These are phyloP conservation scores for Amylocystis lapponica DNA, from an alignment of 768 basidiomycete genomes.

Conservation along the genomic window DNA sequence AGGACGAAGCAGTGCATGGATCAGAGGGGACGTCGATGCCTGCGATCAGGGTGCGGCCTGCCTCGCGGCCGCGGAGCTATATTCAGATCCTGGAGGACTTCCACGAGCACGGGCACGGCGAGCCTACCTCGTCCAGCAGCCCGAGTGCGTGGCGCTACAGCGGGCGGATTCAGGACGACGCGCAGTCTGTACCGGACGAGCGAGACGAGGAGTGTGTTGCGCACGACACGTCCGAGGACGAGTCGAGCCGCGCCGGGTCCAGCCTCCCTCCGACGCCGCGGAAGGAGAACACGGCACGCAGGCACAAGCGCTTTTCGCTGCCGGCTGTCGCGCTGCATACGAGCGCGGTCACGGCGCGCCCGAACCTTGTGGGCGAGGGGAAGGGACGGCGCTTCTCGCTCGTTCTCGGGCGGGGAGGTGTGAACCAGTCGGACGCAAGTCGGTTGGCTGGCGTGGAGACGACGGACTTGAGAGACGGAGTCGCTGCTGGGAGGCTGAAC, in stretches of 20 bases:
- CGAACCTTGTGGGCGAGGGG: constrained; percentile 30
- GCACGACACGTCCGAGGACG: background rate
- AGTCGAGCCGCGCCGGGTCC: constrained; percentile 1
- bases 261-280: constrained; percentile 14
- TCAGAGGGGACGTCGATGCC: constrained; percentile 7
- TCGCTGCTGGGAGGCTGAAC: constrained; percentile 49
- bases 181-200: constrained; percentile 18
- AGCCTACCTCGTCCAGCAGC: constrained; percentile 12
- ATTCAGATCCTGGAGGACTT: constrained; percentile 66
- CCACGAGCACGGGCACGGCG: constrained; percentile 19
- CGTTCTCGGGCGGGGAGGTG: constrained; percentile 35
- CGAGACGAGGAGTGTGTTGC: constrained; percentile 17
- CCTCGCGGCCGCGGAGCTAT: constrained; percentile 53
- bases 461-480: constrained; percentile 27
- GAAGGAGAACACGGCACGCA: constrained; percentile 56
- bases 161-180: constrained; percentile 13
- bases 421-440: background rate
- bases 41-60: constrained; percentile 25
- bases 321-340: constrained; percentile 76
- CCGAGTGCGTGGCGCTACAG: constrained; percentile 24
- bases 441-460: constrained; percentile 3
- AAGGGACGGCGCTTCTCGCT: constrained; percentile 53
- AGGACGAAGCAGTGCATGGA: constrained; percentile 9
- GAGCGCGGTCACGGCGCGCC: constrained; percentile 60
- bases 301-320: constrained; percentile 66